Conservation (phyloP, 1,139 yeast genomes). For the Taiozyma sp. region DNA sequence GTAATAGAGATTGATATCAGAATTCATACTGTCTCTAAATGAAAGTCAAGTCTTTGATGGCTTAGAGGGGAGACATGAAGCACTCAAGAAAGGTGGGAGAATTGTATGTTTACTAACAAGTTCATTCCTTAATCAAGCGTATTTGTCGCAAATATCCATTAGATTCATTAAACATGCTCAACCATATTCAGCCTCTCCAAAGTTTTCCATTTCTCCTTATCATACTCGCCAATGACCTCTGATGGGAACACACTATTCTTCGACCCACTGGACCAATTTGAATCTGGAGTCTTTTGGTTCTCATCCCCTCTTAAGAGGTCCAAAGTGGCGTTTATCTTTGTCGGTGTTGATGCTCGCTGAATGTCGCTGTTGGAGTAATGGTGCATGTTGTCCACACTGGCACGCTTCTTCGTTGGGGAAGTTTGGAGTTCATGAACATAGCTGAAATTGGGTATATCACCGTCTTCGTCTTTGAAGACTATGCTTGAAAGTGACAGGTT, state of each 20-base stretch:
- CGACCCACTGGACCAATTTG: conserved; percentile 36
- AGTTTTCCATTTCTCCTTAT: conserved; percentile 60
- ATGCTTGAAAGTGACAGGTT: conserved; percentile 23
- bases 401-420: conserved; percentile 15
- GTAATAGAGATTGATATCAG: too few species aligned
- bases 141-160: not conserved
- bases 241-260: conserved; percentile 50
- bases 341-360: conserved; percentile 4
- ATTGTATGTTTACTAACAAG: not conserved
- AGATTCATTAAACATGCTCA: not conserved
- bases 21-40: too few species aligned
- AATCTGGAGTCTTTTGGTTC: conserved; percentile 26
- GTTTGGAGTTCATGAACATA: conserved; percentile 34
- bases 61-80: too few species aligned
- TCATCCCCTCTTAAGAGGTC: not conserved
- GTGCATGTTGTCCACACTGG: not conserved
- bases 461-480: conserved; percentile 17
- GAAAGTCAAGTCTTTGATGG: too few species aligned
- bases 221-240: conserved; percentile 60
- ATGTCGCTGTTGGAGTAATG: not conserved
- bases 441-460: conserved; percentile 15
- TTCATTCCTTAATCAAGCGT: too few species aligned
- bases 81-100: too few species aligned
- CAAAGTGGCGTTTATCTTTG: not conserved
- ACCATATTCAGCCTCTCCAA: conserved; percentile 31